phyloP scores from a whole-genome alignment of 495 filamentous ascomycete species.

The Neurospora hispaniola region DNA sequence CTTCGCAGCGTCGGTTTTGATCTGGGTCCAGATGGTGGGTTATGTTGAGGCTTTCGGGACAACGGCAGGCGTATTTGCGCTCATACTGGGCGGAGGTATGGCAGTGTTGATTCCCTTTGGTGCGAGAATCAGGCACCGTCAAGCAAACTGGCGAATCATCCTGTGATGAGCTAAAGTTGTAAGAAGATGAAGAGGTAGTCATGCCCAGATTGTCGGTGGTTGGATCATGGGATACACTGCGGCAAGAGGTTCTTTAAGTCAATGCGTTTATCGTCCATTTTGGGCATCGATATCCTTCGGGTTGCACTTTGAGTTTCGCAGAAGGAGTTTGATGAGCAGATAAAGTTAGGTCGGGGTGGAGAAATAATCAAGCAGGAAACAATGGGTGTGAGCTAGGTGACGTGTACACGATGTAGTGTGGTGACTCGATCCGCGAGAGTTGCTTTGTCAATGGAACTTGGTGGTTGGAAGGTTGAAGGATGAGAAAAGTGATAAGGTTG shows the following conservation, averaged over 20 bases:
- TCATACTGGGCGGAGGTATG: slow-evolving; percentile 19
- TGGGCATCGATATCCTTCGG: not conserved
- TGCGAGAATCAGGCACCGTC: slow-evolving; percentile 17
- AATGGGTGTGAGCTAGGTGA: too few relatives aligned
- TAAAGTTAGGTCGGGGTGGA: not conserved
- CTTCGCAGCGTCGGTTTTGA: slow-evolving; percentile 24
- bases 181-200: not conserved
- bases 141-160: slow-evolving; percentile 23
- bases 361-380: too few relatives aligned
- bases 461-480: not conserved
- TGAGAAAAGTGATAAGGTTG: not conserved
- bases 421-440: not conserved
- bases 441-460: not conserved
- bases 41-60: slow-evolving; percentile 41
- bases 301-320: not conserved
- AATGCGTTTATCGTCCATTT: not conserved
- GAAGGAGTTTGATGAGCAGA: not conserved
- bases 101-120: slow-evolving; percentile 21
- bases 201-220: not conserved
- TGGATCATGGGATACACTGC: not conserved
- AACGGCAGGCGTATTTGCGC: slow-evolving; percentile 40
- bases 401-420: not conserved
- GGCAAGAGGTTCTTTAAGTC: not conserved
- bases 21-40: slow-evolving; percentile 39
- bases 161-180: slow-evolving; percentile 7